A percentile compares a stretch with the other conserved stretches of the same genome.
Evolutionary conservation across 306 rosid species (phyloP).

Genomic region (Glycine tomentella): DNA sequence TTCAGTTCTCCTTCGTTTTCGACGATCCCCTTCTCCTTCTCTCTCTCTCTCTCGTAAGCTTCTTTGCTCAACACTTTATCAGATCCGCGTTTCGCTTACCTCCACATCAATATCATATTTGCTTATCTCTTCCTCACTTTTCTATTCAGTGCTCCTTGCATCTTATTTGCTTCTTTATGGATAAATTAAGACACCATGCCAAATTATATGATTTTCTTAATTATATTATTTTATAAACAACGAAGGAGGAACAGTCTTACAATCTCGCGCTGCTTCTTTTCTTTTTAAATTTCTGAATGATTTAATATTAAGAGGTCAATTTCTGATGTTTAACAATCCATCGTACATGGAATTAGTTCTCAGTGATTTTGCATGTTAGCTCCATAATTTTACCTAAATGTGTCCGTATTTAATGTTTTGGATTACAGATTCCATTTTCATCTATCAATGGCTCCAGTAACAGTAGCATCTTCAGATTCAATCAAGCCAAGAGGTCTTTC

Average conservation of each 20-base stretch:
- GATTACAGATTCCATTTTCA: slow-evolving; percentile 53
- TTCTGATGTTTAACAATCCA: not conserved
- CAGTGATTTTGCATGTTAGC: slow-evolving; percentile 4
- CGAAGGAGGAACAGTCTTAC: not conserved
- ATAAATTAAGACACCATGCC: not conserved
- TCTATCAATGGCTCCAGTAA: slow-evolving; percentile 67
- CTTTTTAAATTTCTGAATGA: not conserved
- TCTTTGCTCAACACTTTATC: slow-evolving; percentile 12
- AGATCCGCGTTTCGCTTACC: slow-evolving; percentile 36
- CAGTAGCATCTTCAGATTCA: slow-evolving; percentile 68
- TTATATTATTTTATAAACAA: too few relatives aligned
- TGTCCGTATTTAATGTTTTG: slow-evolving; percentile 27
- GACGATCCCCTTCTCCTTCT: not conserved
- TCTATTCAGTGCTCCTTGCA: not conserved
- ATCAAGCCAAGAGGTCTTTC: slow-evolving; percentile 78
- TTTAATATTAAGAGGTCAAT: too few relatives aligned
- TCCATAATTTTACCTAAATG: slow-evolving; percentile 3
- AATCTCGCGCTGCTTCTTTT: not conserved
- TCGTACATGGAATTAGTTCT: slow-evolving; percentile 16
- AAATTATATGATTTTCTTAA: not conserved
- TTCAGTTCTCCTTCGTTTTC: not conserved
- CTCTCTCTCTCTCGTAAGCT: not conserved
- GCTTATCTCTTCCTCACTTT: not conserved
- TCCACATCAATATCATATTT: not conserved
- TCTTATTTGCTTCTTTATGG: not conserved